Conservation (phyloP, 306 rosid genomes). For the Begonia loranthoides region DNA sequence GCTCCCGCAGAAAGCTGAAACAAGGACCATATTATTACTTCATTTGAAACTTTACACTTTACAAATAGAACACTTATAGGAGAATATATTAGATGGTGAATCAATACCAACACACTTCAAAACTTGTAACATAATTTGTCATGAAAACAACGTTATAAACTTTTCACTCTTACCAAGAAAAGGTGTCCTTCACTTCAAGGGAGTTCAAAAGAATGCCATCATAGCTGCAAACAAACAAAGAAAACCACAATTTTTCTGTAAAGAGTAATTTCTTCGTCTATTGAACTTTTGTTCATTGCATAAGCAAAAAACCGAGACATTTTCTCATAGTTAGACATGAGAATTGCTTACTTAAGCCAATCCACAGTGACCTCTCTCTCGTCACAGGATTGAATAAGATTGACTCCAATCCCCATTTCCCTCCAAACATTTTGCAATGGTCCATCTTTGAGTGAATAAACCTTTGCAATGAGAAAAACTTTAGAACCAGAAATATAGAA, state of each 20-base stretch:
- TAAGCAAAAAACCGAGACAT: too few species aligned
- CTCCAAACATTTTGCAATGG: slow-evolving; percentile 57
- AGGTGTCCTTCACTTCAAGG: slow-evolving; percentile 51
- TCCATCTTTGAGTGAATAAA: slow-evolving; percentile 75
- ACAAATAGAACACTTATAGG: too few species aligned
- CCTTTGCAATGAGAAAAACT: slow-evolving; percentile 30
- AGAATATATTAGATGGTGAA: too few species aligned
- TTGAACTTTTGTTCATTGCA: too few species aligned
- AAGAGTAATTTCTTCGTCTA: too few species aligned
- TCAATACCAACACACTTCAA: too few species aligned
- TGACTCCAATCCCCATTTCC: slow-evolving; percentile 46
- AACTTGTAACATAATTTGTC: too few species aligned
- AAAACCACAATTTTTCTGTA: too few species aligned
- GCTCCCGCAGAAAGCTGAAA: slow-evolving; percentile 92
- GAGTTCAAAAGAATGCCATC: slow-evolving; percentile 78
- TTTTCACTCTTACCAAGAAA: slow-evolving; percentile 62
- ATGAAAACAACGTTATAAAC: too few species aligned
- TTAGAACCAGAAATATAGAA: not conserved
- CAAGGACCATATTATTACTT: slow-evolving; percentile 25
- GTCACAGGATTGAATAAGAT: slow-evolving; percentile 42
- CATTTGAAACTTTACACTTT: too few species aligned
- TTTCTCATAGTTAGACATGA: not conserved
- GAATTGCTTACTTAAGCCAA: slow-evolving; percentile 73
- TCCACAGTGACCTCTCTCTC: slow-evolving; percentile 38
- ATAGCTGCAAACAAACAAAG: slow-evolving; percentile 40